Percentiles rank a stretch among this genome's conserved stretches.
Evolutionary conservation across 768 basidiomycete genomes (phyloP).

Genomic region (Lentinula sp.): DNA sequence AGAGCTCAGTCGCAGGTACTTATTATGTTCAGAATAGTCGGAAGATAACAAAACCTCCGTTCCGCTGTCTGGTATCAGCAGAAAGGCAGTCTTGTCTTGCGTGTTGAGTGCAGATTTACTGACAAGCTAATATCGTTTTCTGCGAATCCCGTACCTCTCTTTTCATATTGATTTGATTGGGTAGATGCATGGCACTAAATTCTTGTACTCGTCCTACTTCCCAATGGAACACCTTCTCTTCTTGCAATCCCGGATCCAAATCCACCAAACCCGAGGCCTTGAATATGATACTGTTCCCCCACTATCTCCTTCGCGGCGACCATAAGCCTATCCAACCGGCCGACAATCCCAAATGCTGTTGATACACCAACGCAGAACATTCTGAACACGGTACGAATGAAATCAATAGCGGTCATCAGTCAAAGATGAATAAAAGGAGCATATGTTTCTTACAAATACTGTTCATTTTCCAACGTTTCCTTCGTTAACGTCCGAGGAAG

Average conservation of each 20-base stretch:
- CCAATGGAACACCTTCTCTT: slow-evolving; percentile 21
- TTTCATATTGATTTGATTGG: not conserved
- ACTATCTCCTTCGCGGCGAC: slow-evolving; percentile 80
- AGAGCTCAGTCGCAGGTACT: too few species aligned
- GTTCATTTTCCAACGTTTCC: slow-evolving; percentile 69
- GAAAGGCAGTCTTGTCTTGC: too few species aligned
- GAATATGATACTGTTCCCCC: slow-evolving; percentile 84
- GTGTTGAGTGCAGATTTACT: too few species aligned
- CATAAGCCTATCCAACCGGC: slow-evolving; percentile 72
- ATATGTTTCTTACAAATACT: slow-evolving; percentile 58
- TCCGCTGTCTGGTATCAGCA: too few species aligned
- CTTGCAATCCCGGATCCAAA: slow-evolving; percentile 13
- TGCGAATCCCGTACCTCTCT: too few species aligned
- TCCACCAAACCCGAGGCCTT: slow-evolving; percentile 41
- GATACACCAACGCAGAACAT: slow-evolving; percentile 71
- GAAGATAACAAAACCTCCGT: too few species aligned
- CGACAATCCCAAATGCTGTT: slow-evolving; percentile 62
- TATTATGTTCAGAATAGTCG: too few species aligned
- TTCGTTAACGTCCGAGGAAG: slow-evolving; percentile 65
- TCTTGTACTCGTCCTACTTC: slow-evolving; percentile 21
- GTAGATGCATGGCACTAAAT: not conserved
- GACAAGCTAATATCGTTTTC: too few species aligned
- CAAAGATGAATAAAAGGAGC: not conserved
- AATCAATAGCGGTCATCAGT: not conserved
- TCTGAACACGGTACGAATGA: slow-evolving; percentile 21